Evolutionary conservation across 352 stramenopile species (phyloP), one percentile per base, ranked within the genome.

Genomic region (Globisporangium solare): DNA sequence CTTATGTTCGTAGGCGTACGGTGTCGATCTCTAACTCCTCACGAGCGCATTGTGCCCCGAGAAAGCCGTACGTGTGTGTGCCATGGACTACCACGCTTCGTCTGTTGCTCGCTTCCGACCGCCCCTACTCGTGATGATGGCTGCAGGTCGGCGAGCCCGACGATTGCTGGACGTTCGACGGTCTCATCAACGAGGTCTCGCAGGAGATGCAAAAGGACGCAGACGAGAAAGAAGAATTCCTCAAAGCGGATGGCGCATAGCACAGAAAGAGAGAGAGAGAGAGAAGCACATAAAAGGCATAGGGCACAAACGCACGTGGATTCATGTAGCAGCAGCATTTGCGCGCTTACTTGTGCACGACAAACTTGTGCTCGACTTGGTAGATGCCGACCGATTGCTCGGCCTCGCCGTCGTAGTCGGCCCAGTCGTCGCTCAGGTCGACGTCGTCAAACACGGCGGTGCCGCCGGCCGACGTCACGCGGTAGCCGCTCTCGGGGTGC

Each of bases 371-470:
- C 63, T 92, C 80, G 48, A 95, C 45, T 17, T 68, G 47, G 66
- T 90, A 93, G 37, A 95, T 49, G 21, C 86, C 86, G 13, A 95
- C 80, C 0, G 82, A 87, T 60, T 92, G 79, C 24, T 66, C 70
- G 39, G 73, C 80, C 58, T 95, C 86, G 21, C 86, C 83, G 56
- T 95, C 86, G 63, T 92, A 95, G 49, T 95, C 84, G 13, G 74
- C 79, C 83, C 85, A 95, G 63, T 95, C 86, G 32, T 93, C 86
- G 43, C 72, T 79, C 41, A 92, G 60, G 54, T 94, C 83, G 24
- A 90, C 82, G 54, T 93, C 84, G 12, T 90, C 74, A 49, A 93
- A 92, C n/a, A 78, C 63, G 17, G 78, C 73, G 12, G 74, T 79
- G 48, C 70, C 72, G 35, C 75, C 83, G 0, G 73, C 71, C 27